Evolutionary conservation across 2,329 filamentous ascomycete species (phyloP).

Genomic region (Aphanoascus verrucosus): DNA sequence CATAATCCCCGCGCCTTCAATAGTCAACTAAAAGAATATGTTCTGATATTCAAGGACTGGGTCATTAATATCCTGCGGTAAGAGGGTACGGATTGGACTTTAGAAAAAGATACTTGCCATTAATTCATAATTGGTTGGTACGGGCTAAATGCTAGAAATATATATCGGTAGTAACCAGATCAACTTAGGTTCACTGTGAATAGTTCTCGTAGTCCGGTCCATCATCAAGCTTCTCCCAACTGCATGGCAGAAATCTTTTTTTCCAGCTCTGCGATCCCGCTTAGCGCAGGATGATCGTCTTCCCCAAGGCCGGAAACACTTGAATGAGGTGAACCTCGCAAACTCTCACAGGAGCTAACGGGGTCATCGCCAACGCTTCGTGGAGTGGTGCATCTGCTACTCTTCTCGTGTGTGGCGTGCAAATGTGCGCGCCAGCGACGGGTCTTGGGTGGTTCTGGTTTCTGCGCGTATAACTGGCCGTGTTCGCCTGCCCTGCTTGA

Average conservation of each 20-base stretch:
- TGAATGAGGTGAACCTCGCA: constrained; percentile 2
- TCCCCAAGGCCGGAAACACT: background rate
- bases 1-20: too few relatives aligned
- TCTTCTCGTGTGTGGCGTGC: constrained; percentile 13
- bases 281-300: background rate
- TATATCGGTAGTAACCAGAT: background rate
- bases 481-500: constrained; percentile 18
- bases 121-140: too few relatives aligned
- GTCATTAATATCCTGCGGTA: too few relatives aligned
- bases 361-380: constrained; percentile 1
- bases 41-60: too few relatives aligned
- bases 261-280: background rate
- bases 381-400: constrained; percentile 6
- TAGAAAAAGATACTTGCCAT: too few relatives aligned
- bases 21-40: too few relatives aligned
- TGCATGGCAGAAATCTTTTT: constrained; percentile 5
- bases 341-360: background rate
- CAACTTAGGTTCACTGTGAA: background rate
- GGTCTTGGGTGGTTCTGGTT: constrained; percentile 33
- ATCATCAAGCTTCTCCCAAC: constrained; percentile 4
- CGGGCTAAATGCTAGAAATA: too few relatives aligned
- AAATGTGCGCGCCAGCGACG: constrained; percentile 31
- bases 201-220: background rate
- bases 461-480: constrained; percentile 19
- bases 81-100: too few relatives aligned